phyloP scores from a whole-genome alignment of 2,329 filamentous ascomycete genomes.

The Clonostachys chloroleuca region DNA sequence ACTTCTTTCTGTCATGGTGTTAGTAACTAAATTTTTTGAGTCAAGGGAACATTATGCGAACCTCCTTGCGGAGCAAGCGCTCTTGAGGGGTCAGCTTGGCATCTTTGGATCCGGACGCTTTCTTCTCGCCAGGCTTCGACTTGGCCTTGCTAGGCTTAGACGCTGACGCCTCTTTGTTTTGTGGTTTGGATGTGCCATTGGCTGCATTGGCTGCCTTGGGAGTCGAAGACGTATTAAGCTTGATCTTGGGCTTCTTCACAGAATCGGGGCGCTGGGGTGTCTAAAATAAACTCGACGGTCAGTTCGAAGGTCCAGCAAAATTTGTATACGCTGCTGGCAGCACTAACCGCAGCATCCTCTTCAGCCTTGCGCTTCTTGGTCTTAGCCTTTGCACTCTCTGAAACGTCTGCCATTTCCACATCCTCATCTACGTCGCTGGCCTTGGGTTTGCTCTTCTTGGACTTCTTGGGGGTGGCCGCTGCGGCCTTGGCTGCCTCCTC shows the following conservation, averaged over 20 bases:
- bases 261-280: constrained; percentile 56
- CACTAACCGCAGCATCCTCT: constrained; percentile 36
- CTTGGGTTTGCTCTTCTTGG: constrained; percentile 43
- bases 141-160: constrained; percentile 54
- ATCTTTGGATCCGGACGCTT: constrained; percentile 46
- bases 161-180: constrained; percentile 50
- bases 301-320: too few relatives aligned
- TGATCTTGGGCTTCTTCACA: constrained; percentile 65
- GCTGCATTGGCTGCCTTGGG: constrained; percentile 66
- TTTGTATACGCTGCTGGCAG: too few relatives aligned
- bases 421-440: constrained; percentile 55
- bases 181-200: constrained; percentile 55
- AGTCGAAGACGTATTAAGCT: constrained; percentile 59
- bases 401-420: constrained; percentile 57
- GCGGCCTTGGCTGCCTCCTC: constrained; percentile 33
- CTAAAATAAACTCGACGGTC: constrained; percentile 19
- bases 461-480: constrained; percentile 33
- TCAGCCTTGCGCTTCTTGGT: constrained; percentile 80
- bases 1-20: constrained; percentile 60
- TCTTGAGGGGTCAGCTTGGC: constrained; percentile 54
- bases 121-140: constrained; percentile 57
- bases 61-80: constrained; percentile 54
- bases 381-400: constrained; percentile 56
- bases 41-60: constrained; percentile 18
- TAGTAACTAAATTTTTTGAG: constrained; percentile 13